phyloP scores from a whole-genome alignment of 2,329 filamentous ascomycete genomes.

The Elsinoe arachidis region DNA sequence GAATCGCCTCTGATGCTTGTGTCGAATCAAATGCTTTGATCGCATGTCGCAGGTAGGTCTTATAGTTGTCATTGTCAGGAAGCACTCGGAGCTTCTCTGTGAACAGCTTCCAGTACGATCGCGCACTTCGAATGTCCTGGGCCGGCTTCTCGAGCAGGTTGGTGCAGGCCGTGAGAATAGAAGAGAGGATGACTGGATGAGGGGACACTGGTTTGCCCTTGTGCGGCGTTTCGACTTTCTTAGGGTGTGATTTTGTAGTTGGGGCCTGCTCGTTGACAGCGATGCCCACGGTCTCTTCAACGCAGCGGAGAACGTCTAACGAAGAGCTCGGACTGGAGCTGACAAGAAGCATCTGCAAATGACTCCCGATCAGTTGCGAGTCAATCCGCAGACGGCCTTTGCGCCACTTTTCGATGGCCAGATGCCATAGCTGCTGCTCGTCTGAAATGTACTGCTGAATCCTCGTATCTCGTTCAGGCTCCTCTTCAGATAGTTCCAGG shows the following conservation, averaged over 20 bases:
- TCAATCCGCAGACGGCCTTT: conserved; percentile 63
- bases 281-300: conserved; percentile 76
- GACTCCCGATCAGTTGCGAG: conserved; percentile 67
- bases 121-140: conserved; percentile 40
- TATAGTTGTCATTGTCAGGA: conserved; percentile 65
- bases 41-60: conserved; percentile 59
- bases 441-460: conserved; percentile 44
- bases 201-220: not conserved
- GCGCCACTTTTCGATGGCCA: conserved; percentile 68
- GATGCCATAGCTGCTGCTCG: conserved; percentile 69
- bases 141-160: conserved; percentile 52
- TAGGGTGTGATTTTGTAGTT: conserved; percentile 7
- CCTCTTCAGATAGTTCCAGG: conserved; percentile 23
- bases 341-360: conserved; percentile 68
- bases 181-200: conserved; percentile 47
- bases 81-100: conserved; percentile 52
- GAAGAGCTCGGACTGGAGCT: conserved; percentile 53
- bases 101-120: conserved; percentile 69
- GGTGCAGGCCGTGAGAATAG: conserved; percentile 58
- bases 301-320: conserved; percentile 62
- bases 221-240: not conserved
- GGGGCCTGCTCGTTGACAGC: conserved; percentile 32
- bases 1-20: conserved; percentile 51
- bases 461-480: conserved; percentile 34
- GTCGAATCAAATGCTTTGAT: conserved; percentile 57